Percentiles rank a stretch among this genome's conserved stretches.
phyloP scores from a whole-genome alignment of 306 rosid species.

The Cucumis melo region DNA sequence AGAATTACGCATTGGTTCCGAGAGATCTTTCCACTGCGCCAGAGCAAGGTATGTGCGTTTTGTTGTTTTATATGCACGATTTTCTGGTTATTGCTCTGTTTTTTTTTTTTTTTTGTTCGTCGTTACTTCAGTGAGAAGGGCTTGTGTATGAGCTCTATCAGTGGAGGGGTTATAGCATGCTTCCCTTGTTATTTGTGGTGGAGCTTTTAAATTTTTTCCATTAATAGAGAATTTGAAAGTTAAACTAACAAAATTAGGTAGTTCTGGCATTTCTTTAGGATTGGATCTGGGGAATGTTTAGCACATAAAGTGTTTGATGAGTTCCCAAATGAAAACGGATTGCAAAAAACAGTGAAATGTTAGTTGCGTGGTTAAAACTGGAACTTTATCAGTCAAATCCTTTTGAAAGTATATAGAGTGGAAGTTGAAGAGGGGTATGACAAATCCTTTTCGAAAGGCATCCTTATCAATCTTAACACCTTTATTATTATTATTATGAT shows the following conservation, averaged over 20 bases:
- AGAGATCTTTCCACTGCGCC: constrained; percentile 66
- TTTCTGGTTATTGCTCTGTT: not conserved
- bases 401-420: not conserved
- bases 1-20: constrained; percentile 83
- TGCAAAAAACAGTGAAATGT: not conserved
- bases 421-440: not conserved
- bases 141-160: not conserved
- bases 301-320: not conserved
- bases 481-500: not conserved
- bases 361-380: not conserved
- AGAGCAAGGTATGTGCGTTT: constrained; percentile 49
- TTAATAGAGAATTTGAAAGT: not conserved
- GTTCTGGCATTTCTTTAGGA: not conserved
- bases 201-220: not conserved
- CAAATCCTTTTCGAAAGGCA: not conserved
- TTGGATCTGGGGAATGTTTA: not conserved
- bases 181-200: not conserved
- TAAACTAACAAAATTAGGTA: not conserved
- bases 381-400: not conserved
- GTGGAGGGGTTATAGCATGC: not conserved
- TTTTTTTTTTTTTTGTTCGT: not conserved
- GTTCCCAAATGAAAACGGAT: not conserved
- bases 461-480: not conserved
- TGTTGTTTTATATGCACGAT: not conserved
- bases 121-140: not conserved